phyloP scores from a whole-genome alignment of 345 rosid species.

The Citrus trifoliata region DNA sequence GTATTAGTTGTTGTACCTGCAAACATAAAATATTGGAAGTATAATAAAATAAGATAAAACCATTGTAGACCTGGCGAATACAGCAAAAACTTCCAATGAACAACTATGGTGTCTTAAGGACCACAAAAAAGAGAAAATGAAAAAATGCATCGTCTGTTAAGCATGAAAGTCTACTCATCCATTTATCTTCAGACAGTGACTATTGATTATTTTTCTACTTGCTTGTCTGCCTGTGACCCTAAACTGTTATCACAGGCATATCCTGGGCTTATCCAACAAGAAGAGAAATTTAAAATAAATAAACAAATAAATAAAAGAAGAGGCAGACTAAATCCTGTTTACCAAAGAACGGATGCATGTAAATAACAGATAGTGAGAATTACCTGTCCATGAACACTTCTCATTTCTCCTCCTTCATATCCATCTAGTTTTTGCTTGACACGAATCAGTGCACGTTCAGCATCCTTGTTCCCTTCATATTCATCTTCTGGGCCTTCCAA shows the following conservation, averaged over 20 bases:
- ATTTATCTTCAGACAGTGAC: not conserved
- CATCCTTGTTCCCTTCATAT: slow-evolving; percentile 92
- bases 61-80: not conserved
- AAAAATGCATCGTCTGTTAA: not conserved
- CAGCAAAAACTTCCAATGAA: not conserved
- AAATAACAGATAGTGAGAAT: not conserved
- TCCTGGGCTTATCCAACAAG: not conserved
- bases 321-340: not conserved
- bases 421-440: slow-evolving; percentile 97
- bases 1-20: slow-evolving; percentile 94
- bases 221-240: not conserved
- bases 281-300: not conserved
- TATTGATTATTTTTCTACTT: not conserved
- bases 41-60: not conserved
- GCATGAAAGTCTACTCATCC: not conserved
- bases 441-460: slow-evolving; percentile 87
- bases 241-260: not conserved
- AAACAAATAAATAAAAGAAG: not conserved
- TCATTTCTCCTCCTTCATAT: slow-evolving; percentile 92
- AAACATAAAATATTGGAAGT: not conserved
- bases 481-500: slow-evolving; percentile 69
- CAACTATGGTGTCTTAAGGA: not conserved
- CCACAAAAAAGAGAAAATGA: not conserved
- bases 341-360: not conserved
- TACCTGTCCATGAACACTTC: slow-evolving; percentile 97